phyloP scores from a whole-genome alignment of 208 protist genomes.

The Herpetomonas muscarum region DNA sequence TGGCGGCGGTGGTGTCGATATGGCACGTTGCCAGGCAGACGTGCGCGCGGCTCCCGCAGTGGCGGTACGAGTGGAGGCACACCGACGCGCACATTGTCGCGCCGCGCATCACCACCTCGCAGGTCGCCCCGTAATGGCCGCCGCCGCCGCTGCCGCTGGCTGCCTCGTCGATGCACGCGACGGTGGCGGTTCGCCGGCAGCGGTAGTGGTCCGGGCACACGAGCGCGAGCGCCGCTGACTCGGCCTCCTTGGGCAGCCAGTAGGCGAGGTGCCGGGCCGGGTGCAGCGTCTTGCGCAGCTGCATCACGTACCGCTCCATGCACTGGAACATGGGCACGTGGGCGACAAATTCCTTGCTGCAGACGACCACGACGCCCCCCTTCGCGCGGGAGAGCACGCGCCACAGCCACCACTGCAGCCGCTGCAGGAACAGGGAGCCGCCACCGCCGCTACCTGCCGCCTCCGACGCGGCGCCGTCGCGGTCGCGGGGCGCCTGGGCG shows the following conservation, averaged over 20 bases:
- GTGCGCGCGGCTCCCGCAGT: conserved; percentile 58
- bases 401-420: conserved; percentile 79
- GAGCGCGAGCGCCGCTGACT: conserved; percentile 47
- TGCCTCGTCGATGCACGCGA: conserved; percentile 18
- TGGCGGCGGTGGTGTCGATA: conserved; percentile 7
- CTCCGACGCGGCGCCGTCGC: conserved; percentile 2
- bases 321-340: conserved; percentile 53
- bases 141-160: conserved; percentile 4
- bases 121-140: too few species aligned
- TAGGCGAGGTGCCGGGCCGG: conserved; percentile 28
- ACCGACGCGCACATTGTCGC: conserved; percentile 45
- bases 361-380: conserved; percentile 53
- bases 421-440: conserved; percentile 36
- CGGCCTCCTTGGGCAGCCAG: conserved; percentile 66
- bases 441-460: conserved; percentile 20
- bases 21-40: conserved; percentile 73
- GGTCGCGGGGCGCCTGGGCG: not conserved
- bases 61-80: conserved; percentile 59
- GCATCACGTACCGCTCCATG: conserved; percentile 52
- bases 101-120: conserved; percentile 46
- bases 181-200: conserved; percentile 48
- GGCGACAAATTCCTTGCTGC: conserved; percentile 56
- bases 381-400: conserved; percentile 47
- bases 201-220: conserved; percentile 75
- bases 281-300: conserved; percentile 28